Conservation (phyloP, 2,329 filamentous ascomycete genomes). For the Claviceps maximensis region DNA sequence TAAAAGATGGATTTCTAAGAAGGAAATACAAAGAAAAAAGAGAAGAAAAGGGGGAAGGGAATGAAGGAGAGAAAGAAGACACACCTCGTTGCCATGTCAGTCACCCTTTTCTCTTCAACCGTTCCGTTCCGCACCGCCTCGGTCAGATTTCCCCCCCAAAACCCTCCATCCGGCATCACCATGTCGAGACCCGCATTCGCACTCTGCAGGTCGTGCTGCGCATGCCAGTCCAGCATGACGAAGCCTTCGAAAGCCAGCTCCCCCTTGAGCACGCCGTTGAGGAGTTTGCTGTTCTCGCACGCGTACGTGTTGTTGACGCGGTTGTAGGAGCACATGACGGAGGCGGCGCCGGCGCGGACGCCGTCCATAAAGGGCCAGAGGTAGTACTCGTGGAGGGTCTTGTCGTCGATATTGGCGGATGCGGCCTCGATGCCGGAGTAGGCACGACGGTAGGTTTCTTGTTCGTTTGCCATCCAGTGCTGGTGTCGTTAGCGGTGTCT, state of each 20-base stretch:
- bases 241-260: constrained; percentile 56
- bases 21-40: no score
- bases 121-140: constrained; percentile 67
- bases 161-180: constrained; percentile 45
- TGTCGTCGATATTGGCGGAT: constrained; percentile 51
- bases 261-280: constrained; percentile 55
- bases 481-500: constrained; percentile 7
- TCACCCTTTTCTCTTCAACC: constrained; percentile 53
- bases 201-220: constrained; percentile 45
- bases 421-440: constrained; percentile 35
- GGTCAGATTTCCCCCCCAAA: constrained; percentile 55
- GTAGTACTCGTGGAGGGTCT: constrained; percentile 52
- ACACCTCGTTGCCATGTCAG: constrained; percentile 63
- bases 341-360: constrained; percentile 40
- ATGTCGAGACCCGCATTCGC: constrained; percentile 53
- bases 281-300: constrained; percentile 58
- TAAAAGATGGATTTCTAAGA: no score
- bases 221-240: constrained; percentile 56
- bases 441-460: constrained; percentile 35
- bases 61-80: background rate
- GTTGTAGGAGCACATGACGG: constrained; percentile 58
- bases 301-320: constrained; percentile 59
- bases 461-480: constrained; percentile 50
- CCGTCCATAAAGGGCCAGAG: constrained; percentile 54
- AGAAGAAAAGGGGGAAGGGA: no score